These are phyloP conservation scores for Mycena albidolilacea DNA, from an alignment of 768 basidiomycete species.

Conservation along the genomic window DNA sequence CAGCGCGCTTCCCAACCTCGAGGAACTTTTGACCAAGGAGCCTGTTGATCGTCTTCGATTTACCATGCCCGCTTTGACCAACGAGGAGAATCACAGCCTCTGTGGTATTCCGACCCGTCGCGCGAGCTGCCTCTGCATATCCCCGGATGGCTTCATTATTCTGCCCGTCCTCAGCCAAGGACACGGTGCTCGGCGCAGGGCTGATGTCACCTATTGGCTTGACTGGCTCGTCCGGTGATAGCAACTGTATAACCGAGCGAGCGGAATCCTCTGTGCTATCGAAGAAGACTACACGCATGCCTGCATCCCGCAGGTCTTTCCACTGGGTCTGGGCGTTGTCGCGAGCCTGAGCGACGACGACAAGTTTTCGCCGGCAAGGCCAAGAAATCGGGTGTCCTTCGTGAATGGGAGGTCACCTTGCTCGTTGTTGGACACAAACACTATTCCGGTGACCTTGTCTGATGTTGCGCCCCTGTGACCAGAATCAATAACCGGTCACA, in stretches of 20 bases:
- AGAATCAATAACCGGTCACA: no score
- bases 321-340: not conserved
- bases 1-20: not conserved
- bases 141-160: no score
- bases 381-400: no score
- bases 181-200: no score
- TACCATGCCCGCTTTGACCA: not conserved
- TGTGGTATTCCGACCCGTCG: no score
- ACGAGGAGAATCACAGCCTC: not conserved
- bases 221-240: not conserved
- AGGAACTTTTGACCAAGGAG: not conserved
- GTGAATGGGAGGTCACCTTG: not conserved
- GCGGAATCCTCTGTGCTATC: not conserved
- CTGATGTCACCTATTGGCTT: not conserved
- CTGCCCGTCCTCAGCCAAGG: not conserved
- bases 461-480: no score
- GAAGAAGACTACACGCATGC: not conserved
- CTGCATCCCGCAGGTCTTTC: not conserved
- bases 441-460: no score
- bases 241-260: not conserved
- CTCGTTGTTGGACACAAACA: not conserved
- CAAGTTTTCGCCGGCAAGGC: no score
- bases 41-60: not conserved
- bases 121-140: no score
- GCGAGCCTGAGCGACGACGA: no score